Base-by-base conservation (phyloP, 202 grass and related monocot genomes). In the Carex sylvatica region DNA sequence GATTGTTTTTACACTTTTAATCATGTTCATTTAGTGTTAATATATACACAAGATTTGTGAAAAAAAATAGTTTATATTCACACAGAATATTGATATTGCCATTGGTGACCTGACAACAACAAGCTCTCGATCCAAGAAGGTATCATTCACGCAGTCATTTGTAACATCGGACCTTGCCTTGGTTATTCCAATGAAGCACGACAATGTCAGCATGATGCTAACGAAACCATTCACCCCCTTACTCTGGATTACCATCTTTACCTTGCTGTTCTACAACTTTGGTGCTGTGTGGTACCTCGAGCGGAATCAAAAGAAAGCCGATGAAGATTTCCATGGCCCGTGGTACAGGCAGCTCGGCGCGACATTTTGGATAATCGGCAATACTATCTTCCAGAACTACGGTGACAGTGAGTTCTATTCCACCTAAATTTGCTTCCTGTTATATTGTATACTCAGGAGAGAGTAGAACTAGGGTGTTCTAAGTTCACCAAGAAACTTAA, bases 261-360 rank as follows among this genome's bases (percentile, higher is more conserved):
- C 49, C 14, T 59, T 81, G 15, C 7, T 87, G 4, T 31, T 63
- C 23, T 87, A 70, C 47, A 80, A 59, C 2, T 36, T 61, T 2
- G 23, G 35, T 42, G 30, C 78, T 53, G 31, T 87, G 15, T 87
- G 85, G 85, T 87, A 70, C 24, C 23, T 87, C n/a, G 85, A 87
- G 61, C 46, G 40, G 36, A n/a, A 52, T 28, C 28, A 82, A 0
- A 23, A 49, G 22, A 62, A 68, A 1, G 60, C 80, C 14, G 40
- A 23, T 0, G 9, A 70, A 47, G 71, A 83, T 19, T 87, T 87
- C 80, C 5, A 83, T 38, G 69, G 80, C 14, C 19, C 80, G 3
- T 83, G 85, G 80, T 54, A 31, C 9, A 16, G 14, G 13, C 85
- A 87, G 31, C 51, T 84, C 2, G 81, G 63, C 10, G 81, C 74